Evolutionary conservation across 75 land plant genomes (phyloP), one percentile per base, ranked within the genome.

Genomic region (Cunninghamia lanceolata): DNA sequence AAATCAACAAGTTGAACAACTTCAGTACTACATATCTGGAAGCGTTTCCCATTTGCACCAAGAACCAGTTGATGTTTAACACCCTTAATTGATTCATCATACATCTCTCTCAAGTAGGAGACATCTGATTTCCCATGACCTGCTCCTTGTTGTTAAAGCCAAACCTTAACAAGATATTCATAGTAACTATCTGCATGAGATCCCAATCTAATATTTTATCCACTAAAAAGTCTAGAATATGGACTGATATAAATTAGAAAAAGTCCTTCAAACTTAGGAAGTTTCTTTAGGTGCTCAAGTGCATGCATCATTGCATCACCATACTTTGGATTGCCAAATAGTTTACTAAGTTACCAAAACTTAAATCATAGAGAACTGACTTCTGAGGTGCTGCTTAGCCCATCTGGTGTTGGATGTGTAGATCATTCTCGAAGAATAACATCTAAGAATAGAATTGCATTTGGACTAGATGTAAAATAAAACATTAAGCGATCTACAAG

Each of bases 171-270:
- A 17, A 98, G 89, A 87, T 98, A 98, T 87, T 98, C 99, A 90
- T 96, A 98, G 84, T 98, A 98, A 89, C 99, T 98, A 88, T 96
- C 99, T 81, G 98, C 99, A 87, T 96, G 96, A 83, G 99, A 98
- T 82, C 99, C 99, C 39, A 98, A 89, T 85, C 96, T 89, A 47
- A 98, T 95, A 87, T 94, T 95, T 86, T 93, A 91, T 80, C 99
- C 99, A 88, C 86, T 90, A 88, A 96, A 98, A 77, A 93, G 87
- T 83, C 99, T 96, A 85, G 96, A 84, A 19, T 90, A 88, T 85
- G 99, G 96, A 83, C 99, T 98, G 94, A 98, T 94, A 59, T 93
- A 96, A 71, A 98, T 98, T 10, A 98, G 99, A 45, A 98, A 98
- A 74, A 98, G 86, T 34, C 99, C 99, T 85, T 98, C 95, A 70